These are phyloP conservation scores for Cladosporium velox DNA, from an alignment of 2,329 filamentous ascomycete species.

Conservation along the genomic window DNA sequence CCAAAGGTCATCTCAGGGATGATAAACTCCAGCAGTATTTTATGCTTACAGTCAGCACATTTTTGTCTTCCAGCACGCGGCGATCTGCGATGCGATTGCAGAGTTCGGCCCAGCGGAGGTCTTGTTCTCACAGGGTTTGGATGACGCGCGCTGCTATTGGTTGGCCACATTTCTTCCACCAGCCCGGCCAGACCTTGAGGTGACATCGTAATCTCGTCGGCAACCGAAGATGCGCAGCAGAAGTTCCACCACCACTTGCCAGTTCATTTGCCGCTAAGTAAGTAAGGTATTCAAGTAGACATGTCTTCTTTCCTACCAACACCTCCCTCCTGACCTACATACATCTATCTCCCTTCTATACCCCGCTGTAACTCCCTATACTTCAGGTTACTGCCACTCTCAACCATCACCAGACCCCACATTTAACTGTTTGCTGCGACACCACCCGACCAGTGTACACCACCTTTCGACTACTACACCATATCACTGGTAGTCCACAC, in stretches of 20 bases:
- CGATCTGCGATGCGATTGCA: neutral
- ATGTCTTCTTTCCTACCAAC: neutral
- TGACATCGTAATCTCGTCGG: neutral
- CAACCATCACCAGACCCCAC: neutral
- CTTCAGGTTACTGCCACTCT: neutral
- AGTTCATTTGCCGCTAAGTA: neutral
- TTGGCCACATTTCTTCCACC: neutral
- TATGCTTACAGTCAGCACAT: neutral
- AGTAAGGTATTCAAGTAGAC: neutral
- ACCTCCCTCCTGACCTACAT: neutral
- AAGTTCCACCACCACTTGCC: neutral
- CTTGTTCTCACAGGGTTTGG: neutral
- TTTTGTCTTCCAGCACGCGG: neutral
- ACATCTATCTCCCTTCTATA: neutral
- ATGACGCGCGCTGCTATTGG: neutral
- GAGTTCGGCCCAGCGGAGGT: neutral
- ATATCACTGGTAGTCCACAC: neutral
- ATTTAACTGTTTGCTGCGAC: slow-evolving; percentile 5
- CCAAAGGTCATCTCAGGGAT: neutral
- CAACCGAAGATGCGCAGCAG: neutral
- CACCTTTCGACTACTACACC: neutral
- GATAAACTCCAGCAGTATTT: neutral
- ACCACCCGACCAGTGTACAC: neutral
- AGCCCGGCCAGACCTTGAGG: neutral
- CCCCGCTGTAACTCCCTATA: neutral